Conservation (phyloP, 805 yeast species). For the Danielia oregonensis region DNA sequence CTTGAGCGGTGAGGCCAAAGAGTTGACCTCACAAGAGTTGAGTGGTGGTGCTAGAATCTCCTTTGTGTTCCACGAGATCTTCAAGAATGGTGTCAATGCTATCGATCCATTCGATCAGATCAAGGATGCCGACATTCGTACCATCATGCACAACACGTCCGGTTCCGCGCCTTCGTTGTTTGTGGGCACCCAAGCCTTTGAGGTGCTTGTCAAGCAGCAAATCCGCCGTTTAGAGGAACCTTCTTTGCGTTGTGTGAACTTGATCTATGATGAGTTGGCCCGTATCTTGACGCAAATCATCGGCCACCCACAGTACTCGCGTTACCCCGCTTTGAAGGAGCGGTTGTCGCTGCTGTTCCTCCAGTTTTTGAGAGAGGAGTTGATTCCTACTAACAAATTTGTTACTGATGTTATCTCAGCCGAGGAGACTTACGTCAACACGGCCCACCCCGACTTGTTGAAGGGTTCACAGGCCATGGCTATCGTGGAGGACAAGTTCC, state of each 20-base stretch:
- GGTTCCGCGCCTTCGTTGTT: slow-evolving; percentile 94
- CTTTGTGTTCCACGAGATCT: slow-evolving; percentile 94
- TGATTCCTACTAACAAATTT: slow-evolving; percentile 81
- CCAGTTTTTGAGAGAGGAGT: slow-evolving; percentile 71
- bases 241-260: slow-evolving; percentile 76
- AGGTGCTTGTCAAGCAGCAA: slow-evolving; percentile 73
- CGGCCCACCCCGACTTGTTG: slow-evolving; percentile 95
- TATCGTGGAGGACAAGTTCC: slow-evolving; percentile 83
- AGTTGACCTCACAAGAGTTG: slow-evolving; percentile 81
- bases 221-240: slow-evolving; percentile 95
- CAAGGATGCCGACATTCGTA: slow-evolving; percentile 91
- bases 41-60: slow-evolving; percentile 98
- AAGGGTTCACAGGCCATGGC: slow-evolving; percentile 95
- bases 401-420: slow-evolving; percentile 78
- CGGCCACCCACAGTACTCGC: slow-evolving; percentile 72
- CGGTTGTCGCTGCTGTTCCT: slow-evolving; percentile 77
- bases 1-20: slow-evolving; percentile 88
- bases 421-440: slow-evolving; percentile 92
- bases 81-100: slow-evolving; percentile 85
- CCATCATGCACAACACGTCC: slow-evolving; percentile 93
- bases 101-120: slow-evolving; percentile 96
- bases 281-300: slow-evolving; percentile 84
- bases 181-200: slow-evolving; percentile 97
- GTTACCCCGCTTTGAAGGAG: slow-evolving; percentile 90
- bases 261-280: slow-evolving; percentile 91